Conservation (phyloP, 2,329 filamentous ascomycete species). For the Shiraia bambusicola region DNA sequence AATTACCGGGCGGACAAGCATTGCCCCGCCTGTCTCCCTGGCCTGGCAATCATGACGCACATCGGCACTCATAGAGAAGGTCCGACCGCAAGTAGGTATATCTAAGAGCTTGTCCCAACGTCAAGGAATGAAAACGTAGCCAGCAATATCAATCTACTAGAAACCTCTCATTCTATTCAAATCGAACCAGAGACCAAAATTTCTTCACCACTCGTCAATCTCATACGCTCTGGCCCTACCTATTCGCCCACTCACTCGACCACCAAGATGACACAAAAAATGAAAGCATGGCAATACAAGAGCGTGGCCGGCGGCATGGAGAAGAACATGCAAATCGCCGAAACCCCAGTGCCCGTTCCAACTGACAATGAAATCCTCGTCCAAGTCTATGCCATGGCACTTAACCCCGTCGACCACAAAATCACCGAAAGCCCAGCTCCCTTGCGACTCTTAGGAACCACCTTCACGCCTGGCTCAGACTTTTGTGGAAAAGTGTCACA, state of each 20-base stretch:
- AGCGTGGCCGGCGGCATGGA: constrained; percentile 52
- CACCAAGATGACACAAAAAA: constrained; percentile 40
- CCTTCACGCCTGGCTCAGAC: constrained; percentile 51
- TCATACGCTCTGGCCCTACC: no score
- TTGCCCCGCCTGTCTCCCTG: no score
- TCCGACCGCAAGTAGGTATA: no score
- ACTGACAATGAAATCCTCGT: constrained; percentile 55
- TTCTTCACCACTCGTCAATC: background rate
- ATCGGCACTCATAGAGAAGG: no score
- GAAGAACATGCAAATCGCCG: constrained; percentile 53
- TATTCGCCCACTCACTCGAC: background rate
- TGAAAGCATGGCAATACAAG: constrained; percentile 62
- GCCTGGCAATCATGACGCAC: no score
- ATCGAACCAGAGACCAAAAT: background rate
- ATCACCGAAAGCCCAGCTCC: constrained; percentile 52
- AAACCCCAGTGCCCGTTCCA: constrained; percentile 43
- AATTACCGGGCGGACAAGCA: no score
- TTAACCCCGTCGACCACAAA: constrained; percentile 69
- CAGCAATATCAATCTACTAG: no score
- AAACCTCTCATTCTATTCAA: no score
- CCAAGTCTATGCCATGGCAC: constrained; percentile 53
- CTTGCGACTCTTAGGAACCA: constrained; percentile 39
- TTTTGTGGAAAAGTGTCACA: constrained; percentile 54
- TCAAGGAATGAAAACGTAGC: no score
- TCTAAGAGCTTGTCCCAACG: no score